Percentiles rank a stretch among this genome's conserved stretches.
These are phyloP conservation scores for Helenozyma rhizophorensis DNA, from an alignment of 805 yeast species.

Conservation along the genomic window DNA sequence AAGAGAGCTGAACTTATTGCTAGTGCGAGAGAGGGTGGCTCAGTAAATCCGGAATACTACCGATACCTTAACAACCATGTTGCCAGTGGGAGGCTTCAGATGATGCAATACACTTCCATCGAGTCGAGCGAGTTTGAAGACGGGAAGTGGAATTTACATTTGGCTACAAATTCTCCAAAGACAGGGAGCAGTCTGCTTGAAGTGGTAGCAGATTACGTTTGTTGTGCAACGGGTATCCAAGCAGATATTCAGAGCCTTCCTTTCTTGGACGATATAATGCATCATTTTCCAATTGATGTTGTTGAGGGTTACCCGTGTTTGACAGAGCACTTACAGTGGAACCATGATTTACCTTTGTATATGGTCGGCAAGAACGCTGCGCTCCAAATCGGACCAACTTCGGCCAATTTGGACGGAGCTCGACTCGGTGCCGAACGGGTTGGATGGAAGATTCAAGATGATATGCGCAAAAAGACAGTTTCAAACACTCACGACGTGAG, in stretches of 20 bases:
- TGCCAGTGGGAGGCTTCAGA: slow-evolving; percentile 25
- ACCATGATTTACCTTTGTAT: slow-evolving; percentile 32
- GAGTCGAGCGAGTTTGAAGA: slow-evolving; percentile 22
- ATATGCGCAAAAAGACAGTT: slow-evolving; percentile 3
- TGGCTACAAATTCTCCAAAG: slow-evolving; percentile 8
- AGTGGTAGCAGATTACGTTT: slow-evolving; percentile 25
- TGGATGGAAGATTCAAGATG: slow-evolving; percentile 32
- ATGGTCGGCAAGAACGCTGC: slow-evolving; percentile 42
- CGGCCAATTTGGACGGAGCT: slow-evolving; percentile 46
- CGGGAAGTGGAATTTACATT: slow-evolving; percentile 22
- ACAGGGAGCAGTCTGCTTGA: slow-evolving; percentile 3
- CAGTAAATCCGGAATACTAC: slow-evolving; percentile 42
- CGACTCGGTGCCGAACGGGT: slow-evolving; percentile 42
- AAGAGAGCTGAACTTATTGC: slow-evolving; percentile 38
- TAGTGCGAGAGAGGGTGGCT: slow-evolving; percentile 43
- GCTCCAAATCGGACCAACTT: slow-evolving; percentile 39
- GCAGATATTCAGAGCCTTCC: slow-evolving; percentile 25
- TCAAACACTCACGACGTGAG: background rate
- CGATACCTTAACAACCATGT: slow-evolving; percentile 26
- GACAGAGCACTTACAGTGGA: slow-evolving; percentile 43
- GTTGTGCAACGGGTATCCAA: slow-evolving; percentile 40
- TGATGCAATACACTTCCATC: slow-evolving; percentile 27
- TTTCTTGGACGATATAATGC: slow-evolving; percentile 26
- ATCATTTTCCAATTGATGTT: slow-evolving; percentile 24
- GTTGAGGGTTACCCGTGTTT: slow-evolving; percentile 40